Conservation (phyloP, 2,329 filamentous ascomycete genomes). For the Colletotrichum theobromicola region DNA sequence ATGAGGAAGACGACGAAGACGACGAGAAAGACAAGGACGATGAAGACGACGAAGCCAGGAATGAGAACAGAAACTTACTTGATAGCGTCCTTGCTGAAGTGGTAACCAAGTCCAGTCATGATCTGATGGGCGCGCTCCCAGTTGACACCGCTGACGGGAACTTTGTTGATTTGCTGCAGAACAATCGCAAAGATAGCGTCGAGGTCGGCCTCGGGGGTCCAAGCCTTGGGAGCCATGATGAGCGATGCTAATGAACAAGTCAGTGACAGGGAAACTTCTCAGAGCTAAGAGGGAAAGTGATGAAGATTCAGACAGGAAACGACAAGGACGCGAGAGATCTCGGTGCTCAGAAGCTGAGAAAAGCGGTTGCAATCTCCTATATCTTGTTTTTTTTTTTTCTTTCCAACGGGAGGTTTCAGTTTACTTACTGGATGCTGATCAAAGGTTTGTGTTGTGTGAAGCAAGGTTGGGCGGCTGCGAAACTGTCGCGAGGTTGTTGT, state of each 20-base stretch:
- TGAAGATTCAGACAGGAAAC: too few species aligned
- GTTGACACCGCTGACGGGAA: slow-evolving; percentile 29
- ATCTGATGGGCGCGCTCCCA: slow-evolving; percentile 35
- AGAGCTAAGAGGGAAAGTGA: too few species aligned
- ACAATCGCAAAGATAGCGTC: slow-evolving; percentile 44
- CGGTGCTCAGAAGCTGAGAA: too few species aligned
- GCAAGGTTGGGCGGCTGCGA: not conserved
- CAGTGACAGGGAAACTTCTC: not conserved
- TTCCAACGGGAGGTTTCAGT: too few species aligned
- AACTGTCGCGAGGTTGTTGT: not conserved
- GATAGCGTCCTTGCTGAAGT: slow-evolving; percentile 43
- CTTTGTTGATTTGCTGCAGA: slow-evolving; percentile 20
- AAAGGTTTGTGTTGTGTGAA: not conserved
- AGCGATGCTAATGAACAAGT: not conserved
- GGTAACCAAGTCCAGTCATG: slow-evolving; percentile 38
- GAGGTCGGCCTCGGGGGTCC: slow-evolving; percentile 39
- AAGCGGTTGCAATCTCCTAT: too few species aligned
- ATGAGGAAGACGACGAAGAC: not conserved
- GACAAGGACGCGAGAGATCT: too few species aligned
- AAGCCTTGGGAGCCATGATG: slow-evolving; percentile 18
- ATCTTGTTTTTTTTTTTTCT: too few species aligned
- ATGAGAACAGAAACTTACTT: slow-evolving; percentile 31
- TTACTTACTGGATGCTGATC: not conserved
- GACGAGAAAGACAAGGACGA: not conserved
- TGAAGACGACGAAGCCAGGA: not conserved